Base-by-base conservation (phyloP, 2,329 filamentous ascomycete genomes). In the Neofusicoccum laricinum region DNA sequence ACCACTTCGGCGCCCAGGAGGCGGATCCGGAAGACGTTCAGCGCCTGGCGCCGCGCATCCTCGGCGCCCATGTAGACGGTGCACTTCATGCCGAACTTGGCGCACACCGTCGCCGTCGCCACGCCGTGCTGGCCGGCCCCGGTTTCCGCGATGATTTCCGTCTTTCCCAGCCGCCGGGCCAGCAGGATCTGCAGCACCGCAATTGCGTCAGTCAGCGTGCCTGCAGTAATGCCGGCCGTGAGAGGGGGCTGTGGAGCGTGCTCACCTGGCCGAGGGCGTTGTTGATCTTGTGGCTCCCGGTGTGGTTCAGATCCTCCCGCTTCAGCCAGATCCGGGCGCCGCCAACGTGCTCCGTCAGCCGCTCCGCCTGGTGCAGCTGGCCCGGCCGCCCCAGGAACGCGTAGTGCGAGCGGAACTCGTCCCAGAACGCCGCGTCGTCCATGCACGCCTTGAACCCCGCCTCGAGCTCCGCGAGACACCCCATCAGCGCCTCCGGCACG, bases 21-120 rank as follows among this genome's bases (percentile, higher is more conserved):
- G 78, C 95, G 95, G 86, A 99, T 99, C 46, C 95, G 90, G 87
- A 99, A 99, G 41, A 99, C 95, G 78, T 99, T 99, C 65, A 99
- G 85, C 2, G 94, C 94, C 78, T 99, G 95, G 70, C 95, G 89
- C 65, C 95, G 90, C 59, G 98, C 94, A 74, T 99, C 95, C 80
- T 99, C 95, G 53, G 93, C 93, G 71, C 95, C 95, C 95, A 99
- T 99, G 80, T 93, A 98, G 63, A 99, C 91, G 32, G 93, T 96
- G 76, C 95, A 99, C 77, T 94, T 90, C 93, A 99, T 94, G 73
- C 92, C 93, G 73, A 99, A 98, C 80, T 97, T 97, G 74, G 95
- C 95, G 73, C 95, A 98, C 21, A 97, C 92, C 0, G 95, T 99
- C 1, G 95, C 95, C 30, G 95, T 98, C 3, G 95, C 95, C 40